phyloP scores from a whole-genome alignment of 2,329 filamentous ascomycete genomes.

The Hortaea werneckii region DNA sequence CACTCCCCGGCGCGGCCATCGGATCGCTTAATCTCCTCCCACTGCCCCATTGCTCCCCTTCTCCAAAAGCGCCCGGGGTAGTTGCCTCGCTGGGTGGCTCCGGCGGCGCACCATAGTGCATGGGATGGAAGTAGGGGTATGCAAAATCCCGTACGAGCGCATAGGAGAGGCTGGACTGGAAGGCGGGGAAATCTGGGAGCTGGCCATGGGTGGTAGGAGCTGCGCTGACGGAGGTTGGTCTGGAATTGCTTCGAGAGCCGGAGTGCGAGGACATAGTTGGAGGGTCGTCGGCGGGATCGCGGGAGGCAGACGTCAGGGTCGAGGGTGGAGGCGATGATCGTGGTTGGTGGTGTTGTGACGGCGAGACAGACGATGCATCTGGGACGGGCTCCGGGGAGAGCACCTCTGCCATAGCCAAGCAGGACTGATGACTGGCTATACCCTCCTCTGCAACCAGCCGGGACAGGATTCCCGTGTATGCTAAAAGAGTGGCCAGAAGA shows the following conservation, averaged over 20 bases:
- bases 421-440: too few species aligned
- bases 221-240: constrained; percentile 66
- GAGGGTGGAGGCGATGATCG: neutral
- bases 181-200: constrained; percentile 48
- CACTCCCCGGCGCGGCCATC: constrained; percentile 8
- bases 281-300: neutral
- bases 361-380: too few species aligned
- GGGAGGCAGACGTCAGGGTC: neutral
- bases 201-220: constrained; percentile 39
- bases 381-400: too few species aligned
- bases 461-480: too few species aligned
- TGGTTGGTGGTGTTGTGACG: neutral
- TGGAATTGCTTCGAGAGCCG: constrained; percentile 50
- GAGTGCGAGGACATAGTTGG: constrained; percentile 72
- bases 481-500: too few species aligned
- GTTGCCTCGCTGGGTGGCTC: constrained; percentile 68
- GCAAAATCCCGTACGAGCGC: constrained; percentile 94
- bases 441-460: too few species aligned
- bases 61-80: constrained; percentile 58
- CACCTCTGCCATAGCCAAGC: too few species aligned
- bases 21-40: constrained; percentile 69
- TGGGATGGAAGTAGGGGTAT: constrained; percentile 68
- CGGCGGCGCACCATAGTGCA: constrained; percentile 88
- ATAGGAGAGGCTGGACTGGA: constrained; percentile 77
- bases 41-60: constrained; percentile 56